Evolutionary conservation across 2,329 filamentous ascomycete species (phyloP), one percentile per base, ranked within the genome.

Genomic region (Penicillium sp.): DNA sequence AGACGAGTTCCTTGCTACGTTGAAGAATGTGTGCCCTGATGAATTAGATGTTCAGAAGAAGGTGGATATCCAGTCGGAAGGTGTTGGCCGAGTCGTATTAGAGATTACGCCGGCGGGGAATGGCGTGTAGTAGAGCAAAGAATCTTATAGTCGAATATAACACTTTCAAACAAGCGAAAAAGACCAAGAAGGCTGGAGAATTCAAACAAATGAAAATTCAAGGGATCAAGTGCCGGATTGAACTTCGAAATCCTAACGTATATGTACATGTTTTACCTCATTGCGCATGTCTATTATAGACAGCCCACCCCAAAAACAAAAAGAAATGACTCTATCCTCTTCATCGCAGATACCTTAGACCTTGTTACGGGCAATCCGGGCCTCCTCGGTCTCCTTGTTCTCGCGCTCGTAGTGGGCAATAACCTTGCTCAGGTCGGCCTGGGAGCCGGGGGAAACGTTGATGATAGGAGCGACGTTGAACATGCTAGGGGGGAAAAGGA

Each of bases 331-430:
- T 56, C 58, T 33, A 48, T 39, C 46, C 60, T 58, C 58, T 63
- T 76, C 75, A 28, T 79, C 75, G 60, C 78, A 78, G 47, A 78
- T 53, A 48, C 60, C 78, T 77, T 74, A 74, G 55, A 75, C 71
- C 68, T 77, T 71, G 67, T 73, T 70, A 50, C 74, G 73, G 34
- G 69, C 70, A 59, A 82, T 71, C 71, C 84, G 85, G 67, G 77
- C 77, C 68, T 81, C 81, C 56, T 88, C 83, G 54, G 78, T 78
- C 55, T 83, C 80, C 67, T 76, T 74, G 53, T 84, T 81, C 66
- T 83, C 67, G 65, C 81, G 80, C 71, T 85, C 76, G 69, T 87
- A 89, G 74, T 88, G 84, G 26, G 80, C 82, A 55, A 86, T 83
- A 51, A 88, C 77, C 48, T 79, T 70, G 67, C 82, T 81, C 63